Evolutionary conservation across 1,139 yeast genomes (phyloP).

Genomic region (Taphrina flavorubra): DNA sequence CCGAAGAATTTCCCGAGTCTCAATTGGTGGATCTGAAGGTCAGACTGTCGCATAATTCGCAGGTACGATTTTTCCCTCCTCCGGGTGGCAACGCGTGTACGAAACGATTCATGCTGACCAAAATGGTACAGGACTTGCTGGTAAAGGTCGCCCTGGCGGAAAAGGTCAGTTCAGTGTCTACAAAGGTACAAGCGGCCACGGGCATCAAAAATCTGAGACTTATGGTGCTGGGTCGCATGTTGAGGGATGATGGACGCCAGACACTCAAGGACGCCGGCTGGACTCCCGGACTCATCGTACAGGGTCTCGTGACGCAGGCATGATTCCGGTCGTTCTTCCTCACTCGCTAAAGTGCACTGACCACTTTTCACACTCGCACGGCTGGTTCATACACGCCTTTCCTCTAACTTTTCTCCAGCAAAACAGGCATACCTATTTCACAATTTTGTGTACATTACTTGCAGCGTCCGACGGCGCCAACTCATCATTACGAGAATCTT

Average conservation of each 20-base stretch:
- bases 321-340: neutral
- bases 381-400: too few relatives aligned
- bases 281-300: slow-evolving; percentile 35
- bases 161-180: slow-evolving; percentile 38
- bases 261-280: slow-evolving; percentile 39
- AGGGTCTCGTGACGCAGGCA: slow-evolving; percentile 36
- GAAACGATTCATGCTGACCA: neutral
- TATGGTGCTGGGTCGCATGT: slow-evolving; percentile 37
- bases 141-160: slow-evolving; percentile 33
- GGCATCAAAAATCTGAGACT: slow-evolving; percentile 36
- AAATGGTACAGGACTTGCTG: slow-evolving; percentile 15
- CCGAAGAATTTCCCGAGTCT: slow-evolving; percentile 29
- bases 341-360: too few relatives aligned
- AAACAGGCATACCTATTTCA: neutral
- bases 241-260: slow-evolving; percentile 38
- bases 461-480: slow-evolving; percentile 9
- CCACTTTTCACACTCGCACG: too few relatives aligned
- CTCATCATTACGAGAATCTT: neutral
- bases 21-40: slow-evolving; percentile 31
- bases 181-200: slow-evolving; percentile 34
- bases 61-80: slow-evolving; percentile 6
- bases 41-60: slow-evolving; percentile 37
- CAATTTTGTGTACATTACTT: slow-evolving; percentile 10
- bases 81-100: too few relatives aligned
- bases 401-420: neutral